These are phyloP conservation scores for Chaetomium strumarium DNA, from an alignment of 2,329 filamentous ascomycete species.

Conservation along the genomic window DNA sequence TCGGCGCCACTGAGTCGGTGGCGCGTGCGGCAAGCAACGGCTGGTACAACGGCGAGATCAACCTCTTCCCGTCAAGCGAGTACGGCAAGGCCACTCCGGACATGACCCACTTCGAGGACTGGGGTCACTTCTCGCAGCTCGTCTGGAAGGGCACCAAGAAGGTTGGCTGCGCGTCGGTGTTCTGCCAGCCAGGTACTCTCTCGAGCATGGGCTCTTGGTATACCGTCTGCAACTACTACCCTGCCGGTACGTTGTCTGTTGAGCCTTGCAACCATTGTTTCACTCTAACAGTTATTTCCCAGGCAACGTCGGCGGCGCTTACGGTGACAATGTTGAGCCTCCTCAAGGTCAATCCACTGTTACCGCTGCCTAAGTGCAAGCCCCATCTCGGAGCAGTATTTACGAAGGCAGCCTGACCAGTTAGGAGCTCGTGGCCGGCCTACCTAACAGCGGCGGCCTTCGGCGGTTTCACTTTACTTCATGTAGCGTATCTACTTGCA, in stretches of 20 bases:
- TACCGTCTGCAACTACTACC: constrained; percentile 85
- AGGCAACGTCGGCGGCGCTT: constrained; percentile 50
- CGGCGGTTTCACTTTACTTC: constrained; percentile 17
- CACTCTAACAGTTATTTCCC: constrained; percentile 15
- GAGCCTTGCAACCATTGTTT: background rate
- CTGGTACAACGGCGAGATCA: constrained; percentile 84
- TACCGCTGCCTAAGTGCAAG: constrained; percentile 3
- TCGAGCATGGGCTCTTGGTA: constrained; percentile 55
- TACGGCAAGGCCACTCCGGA: constrained; percentile 58
- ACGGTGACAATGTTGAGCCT: constrained; percentile 43
- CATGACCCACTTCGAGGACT: constrained; percentile 56
- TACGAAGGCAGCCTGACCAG: background rate
- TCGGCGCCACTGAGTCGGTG: constrained; percentile 51
- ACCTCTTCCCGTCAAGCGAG: constrained; percentile 44
- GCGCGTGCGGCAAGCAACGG: constrained; percentile 66
- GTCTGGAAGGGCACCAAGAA: constrained; percentile 59
- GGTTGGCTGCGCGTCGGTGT: constrained; percentile 57
- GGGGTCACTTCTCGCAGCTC: constrained; percentile 72
- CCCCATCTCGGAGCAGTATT: background rate
- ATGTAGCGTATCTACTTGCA: constrained; percentile 20
- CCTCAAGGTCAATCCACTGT: constrained; percentile 34
- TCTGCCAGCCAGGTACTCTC: constrained; percentile 49
- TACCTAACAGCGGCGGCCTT: constrained; percentile 8
- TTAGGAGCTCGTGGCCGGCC: constrained; percentile 4
- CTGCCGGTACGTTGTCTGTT: constrained; percentile 54